Evolutionary conservation across 2,329 filamentous ascomycete species (phyloP).

Genomic region (Chaetomium sp.): DNA sequence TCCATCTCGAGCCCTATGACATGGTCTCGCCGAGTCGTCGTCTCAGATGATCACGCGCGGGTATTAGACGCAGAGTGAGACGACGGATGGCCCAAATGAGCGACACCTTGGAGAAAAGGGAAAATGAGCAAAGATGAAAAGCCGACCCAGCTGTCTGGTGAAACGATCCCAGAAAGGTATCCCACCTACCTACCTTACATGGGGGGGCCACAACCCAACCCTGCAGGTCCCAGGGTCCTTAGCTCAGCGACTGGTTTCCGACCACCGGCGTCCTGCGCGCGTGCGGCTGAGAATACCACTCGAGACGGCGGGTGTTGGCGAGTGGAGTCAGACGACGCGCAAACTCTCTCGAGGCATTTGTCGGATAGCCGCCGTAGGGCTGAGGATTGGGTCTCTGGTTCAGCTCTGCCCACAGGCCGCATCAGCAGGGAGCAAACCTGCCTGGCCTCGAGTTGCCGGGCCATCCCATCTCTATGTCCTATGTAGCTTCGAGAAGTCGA

Average conservation of each 20-base stretch:
- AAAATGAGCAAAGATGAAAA: background rate
- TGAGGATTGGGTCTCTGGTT: slow-evolving; percentile 16
- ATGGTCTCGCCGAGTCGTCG: slow-evolving; percentile 9
- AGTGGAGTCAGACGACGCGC: background rate
- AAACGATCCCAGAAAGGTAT: background rate
- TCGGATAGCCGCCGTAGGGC: slow-evolving; percentile 28
- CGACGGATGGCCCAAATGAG: slow-evolving; percentile 7
- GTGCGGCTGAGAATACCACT: slow-evolving; percentile 16
- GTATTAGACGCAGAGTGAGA: slow-evolving; percentile 3
- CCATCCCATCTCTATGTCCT: background rate
- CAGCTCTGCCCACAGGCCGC: background rate
- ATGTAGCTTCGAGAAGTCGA: background rate
- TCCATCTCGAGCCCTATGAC: slow-evolving; percentile 30
- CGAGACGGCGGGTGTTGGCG: slow-evolving; percentile 7
- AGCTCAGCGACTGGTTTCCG: slow-evolving; percentile 5
- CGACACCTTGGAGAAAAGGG: background rate
- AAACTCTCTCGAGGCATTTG: background rate
- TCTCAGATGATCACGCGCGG: background rate
- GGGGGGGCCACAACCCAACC: background rate
- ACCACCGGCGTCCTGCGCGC: background rate
- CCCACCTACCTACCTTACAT: too few relatives aligned
- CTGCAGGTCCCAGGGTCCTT: slow-evolving; percentile 6
- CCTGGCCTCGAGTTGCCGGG: background rate
- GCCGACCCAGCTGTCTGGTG: background rate
- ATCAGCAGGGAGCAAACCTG: background rate